phyloP scores from a whole-genome alignment of 805 yeast genomes.

The Nakazawaea anatomiae region DNA sequence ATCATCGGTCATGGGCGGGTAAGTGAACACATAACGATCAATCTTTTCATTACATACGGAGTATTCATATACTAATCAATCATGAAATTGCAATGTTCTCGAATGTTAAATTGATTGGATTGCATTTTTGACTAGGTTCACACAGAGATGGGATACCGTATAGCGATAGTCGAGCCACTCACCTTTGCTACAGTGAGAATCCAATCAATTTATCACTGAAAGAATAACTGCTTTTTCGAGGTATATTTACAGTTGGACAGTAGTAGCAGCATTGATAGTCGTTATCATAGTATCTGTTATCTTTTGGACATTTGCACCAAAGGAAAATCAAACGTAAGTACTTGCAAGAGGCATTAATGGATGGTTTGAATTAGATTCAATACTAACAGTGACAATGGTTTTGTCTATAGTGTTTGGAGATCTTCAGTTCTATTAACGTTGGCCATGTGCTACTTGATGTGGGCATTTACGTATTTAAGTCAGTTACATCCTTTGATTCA shows the following conservation, averaged over 20 bases:
- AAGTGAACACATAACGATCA: conserved; percentile 3
- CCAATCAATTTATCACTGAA: too few relatives aligned
- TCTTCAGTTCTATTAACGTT: conserved; percentile 62
- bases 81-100: not conserved
- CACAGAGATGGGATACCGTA: too few relatives aligned
- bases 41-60: too few relatives aligned
- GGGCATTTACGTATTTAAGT: conserved; percentile 87
- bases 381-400: too few relatives aligned
- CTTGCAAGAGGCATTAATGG: too few relatives aligned
- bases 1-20: conserved; percentile 12
- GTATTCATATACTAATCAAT: not conserved
- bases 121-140: too few relatives aligned
- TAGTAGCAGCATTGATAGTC: conserved; percentile 54
- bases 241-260: conserved; percentile 53
- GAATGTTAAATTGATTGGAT: too few relatives aligned
- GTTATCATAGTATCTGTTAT: conserved; percentile 54
- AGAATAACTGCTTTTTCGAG: too few relatives aligned
- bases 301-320: conserved; percentile 85
- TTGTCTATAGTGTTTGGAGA: conserved; percentile 51
- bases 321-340: conserved; percentile 64
- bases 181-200: too few relatives aligned
- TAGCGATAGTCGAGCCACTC: too few relatives aligned
- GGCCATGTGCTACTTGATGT: conserved; percentile 78
- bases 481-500: conserved; percentile 90
- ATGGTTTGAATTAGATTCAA: too few relatives aligned